phyloP scores from a whole-genome alignment of 2,329 filamentous ascomycete species.

The Monosporascus sp. region DNA sequence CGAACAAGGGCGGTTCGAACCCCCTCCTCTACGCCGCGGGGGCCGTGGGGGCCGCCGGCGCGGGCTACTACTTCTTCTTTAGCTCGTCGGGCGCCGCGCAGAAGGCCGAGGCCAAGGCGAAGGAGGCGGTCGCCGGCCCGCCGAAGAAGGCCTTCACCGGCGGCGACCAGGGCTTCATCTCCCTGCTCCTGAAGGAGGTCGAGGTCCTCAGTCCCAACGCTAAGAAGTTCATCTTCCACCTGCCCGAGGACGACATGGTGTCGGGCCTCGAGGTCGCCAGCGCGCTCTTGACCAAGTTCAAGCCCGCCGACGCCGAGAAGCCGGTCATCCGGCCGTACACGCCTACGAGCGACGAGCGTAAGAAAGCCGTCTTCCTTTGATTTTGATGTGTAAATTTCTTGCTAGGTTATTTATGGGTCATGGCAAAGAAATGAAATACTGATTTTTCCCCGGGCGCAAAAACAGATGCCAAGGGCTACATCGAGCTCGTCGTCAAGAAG shows the following conservation, averaged over 20 bases:
- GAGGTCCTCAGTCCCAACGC: constrained; percentile 89
- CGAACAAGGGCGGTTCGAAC: constrained; percentile 50
- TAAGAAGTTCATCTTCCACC: constrained; percentile 83
- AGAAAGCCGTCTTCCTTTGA: constrained; percentile 13
- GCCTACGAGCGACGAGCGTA: constrained; percentile 79
- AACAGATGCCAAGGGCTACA: constrained; percentile 65
- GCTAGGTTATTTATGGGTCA: too few relatives aligned
- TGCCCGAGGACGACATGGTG: constrained; percentile 77
- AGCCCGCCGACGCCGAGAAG: constrained; percentile 78
- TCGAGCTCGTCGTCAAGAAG: constrained; percentile 88
- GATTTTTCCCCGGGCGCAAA: neutral
- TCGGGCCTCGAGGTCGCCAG: constrained; percentile 79
- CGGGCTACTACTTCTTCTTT: constrained; percentile 51
- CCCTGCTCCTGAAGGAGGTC: constrained; percentile 71
- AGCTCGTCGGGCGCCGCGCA: constrained; percentile 45
- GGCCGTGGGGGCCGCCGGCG: constrained; percentile 53
- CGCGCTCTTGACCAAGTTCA: constrained; percentile 88
- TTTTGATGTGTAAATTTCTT: neutral
- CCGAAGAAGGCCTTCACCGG: constrained; percentile 61
- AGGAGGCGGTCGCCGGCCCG: constrained; percentile 36
- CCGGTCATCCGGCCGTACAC: constrained; percentile 88
- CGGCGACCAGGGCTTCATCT: constrained; percentile 84
- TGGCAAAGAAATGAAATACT: too few relatives aligned
- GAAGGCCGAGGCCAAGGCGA: constrained; percentile 51
- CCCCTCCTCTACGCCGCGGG: constrained; percentile 55